Evolutionary conservation across 352 stramenopile genomes (phyloP), one percentile per base, ranked within the genome.

Genomic region (Phytophthora pluvialis): DNA sequence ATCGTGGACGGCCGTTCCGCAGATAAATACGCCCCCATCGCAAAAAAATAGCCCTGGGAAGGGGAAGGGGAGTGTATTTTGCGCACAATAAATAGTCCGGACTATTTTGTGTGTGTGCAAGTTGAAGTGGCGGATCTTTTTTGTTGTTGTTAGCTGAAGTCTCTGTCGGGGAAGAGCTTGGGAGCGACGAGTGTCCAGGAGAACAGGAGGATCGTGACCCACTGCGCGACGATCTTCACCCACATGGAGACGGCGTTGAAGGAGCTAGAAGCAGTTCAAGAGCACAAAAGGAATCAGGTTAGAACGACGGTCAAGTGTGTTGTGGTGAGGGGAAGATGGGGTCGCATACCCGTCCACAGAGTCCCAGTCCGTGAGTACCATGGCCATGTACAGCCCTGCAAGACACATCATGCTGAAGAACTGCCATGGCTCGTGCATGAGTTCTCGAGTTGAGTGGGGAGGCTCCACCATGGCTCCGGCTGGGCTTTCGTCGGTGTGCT

Each of bases 351-450:
- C 78, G 52, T 94, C 64, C 21, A 93, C 88, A 3, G 88, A 91
- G 47, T 97, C 91, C 95, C 96, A 99, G 67, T 96, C 90, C 9
- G 95, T 99, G 40, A 99, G 82, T 31, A 96, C 88, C 94, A 98
- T 98, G 2, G 91, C 77, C 86, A 97, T 97, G 88, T 97, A 99
- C 47, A 97, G 89, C 28, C 81, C 90, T 8, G 97, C 83, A 35
- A 98, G 71, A 38, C 85, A 83, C 69, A 99, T 91, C 76, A 98
- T 94, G 39, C 88, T 73, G 70, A 98, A 97, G 54, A 98, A 95
- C 70, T 97, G 97, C 93, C 94, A 98, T 15, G 86, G 90, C 54
- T 97, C 92, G 4, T 77, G 67, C 4, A 60, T 36, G 33, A 83
- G 66, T 12, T 83, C 47, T 16, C 76, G 76, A 9, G 11, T 48